Conservation (phyloP, 2,329 filamentous ascomycete species). For the Monilinia fructigena region DNA sequence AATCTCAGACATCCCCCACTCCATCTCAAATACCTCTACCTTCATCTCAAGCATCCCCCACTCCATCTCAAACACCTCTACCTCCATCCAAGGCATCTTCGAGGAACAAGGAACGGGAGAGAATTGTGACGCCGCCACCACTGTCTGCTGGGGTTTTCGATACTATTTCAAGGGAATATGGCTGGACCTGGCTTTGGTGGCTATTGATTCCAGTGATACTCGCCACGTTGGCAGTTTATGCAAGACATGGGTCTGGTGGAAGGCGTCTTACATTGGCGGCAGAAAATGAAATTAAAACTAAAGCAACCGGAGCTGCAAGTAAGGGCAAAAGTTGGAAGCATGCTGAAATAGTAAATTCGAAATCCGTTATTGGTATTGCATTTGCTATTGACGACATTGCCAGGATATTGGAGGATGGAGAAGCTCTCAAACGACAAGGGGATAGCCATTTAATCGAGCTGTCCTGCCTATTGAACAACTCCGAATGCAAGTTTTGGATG, state of each 20-base stretch:
- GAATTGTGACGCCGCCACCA: neutral
- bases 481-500: neutral
- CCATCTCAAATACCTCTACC: neutral
- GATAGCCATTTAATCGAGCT: slow-evolving; percentile 7
- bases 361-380: neutral
- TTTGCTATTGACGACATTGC: neutral
- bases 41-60: too few species aligned
- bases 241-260: too few species aligned
- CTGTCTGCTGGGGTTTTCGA: neutral
- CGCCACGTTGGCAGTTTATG: neutral
- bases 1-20: neutral
- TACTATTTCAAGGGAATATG: slow-evolving; percentile 2
- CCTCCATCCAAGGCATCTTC: neutral
- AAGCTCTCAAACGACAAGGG: neutral
- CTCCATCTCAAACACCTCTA: neutral
- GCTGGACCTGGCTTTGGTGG: slow-evolving; percentile 5
- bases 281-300: neutral
- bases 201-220: neutral
- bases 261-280: neutral
- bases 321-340: too few species aligned
- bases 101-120: too few species aligned
- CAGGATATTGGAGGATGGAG: neutral
- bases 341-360: neutral
- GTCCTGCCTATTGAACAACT: neutral
- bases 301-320: too few species aligned